Percentiles rank a stretch among this genome's conserved stretches.
phyloP scores from a whole-genome alignment of 768 basidiomycete genomes.

The Suillus cothurnatus region DNA sequence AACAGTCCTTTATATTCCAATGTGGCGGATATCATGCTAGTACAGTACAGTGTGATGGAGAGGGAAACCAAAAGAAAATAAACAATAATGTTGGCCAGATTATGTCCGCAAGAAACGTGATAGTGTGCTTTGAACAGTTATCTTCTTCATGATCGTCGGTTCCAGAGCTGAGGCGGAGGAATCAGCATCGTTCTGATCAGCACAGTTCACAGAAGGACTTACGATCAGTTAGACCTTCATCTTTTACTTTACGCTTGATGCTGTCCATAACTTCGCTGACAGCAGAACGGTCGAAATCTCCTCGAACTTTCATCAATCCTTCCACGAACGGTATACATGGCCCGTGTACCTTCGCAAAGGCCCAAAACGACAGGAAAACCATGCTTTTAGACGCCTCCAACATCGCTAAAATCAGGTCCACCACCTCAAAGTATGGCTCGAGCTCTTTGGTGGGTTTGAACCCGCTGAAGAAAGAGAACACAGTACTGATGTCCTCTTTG shows the following conservation, averaged over 20 bases:
- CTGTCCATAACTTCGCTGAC: slow-evolving; percentile 93
- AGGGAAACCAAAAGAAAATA: neutral
- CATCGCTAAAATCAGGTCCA: slow-evolving; percentile 81
- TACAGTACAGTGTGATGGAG: neutral
- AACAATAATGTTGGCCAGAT: neutral
- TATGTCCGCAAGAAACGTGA: slow-evolving; percentile 68
- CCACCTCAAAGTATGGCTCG: slow-evolving; percentile 79
- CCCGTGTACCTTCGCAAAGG: slow-evolving; percentile 91
- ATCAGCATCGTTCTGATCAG: neutral
- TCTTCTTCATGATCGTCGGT: slow-evolving; percentile 91
- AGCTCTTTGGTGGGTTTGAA: slow-evolving; percentile 80
- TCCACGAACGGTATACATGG: slow-evolving; percentile 93
- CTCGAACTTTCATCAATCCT: slow-evolving; percentile 83
- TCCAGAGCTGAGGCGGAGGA: slow-evolving; percentile 57
- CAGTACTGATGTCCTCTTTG: slow-evolving; percentile 74
- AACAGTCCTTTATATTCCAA: slow-evolving; percentile 3
- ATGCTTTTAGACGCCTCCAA: slow-evolving; percentile 87
- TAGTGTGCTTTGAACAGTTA: slow-evolving; percentile 73
- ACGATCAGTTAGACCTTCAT: slow-evolving; percentile 84
- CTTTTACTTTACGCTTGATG: slow-evolving; percentile 88
- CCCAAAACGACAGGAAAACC: slow-evolving; percentile 91
- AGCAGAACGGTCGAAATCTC: slow-evolving; percentile 87
- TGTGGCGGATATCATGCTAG: slow-evolving; percentile 2
- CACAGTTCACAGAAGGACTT: slow-evolving; percentile 35
- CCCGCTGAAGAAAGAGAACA: slow-evolving; percentile 79